These are phyloP conservation scores for Neocatenulostroma microsporum DNA, from an alignment of 2,329 filamentous ascomycete genomes.

Conservation along the genomic window DNA sequence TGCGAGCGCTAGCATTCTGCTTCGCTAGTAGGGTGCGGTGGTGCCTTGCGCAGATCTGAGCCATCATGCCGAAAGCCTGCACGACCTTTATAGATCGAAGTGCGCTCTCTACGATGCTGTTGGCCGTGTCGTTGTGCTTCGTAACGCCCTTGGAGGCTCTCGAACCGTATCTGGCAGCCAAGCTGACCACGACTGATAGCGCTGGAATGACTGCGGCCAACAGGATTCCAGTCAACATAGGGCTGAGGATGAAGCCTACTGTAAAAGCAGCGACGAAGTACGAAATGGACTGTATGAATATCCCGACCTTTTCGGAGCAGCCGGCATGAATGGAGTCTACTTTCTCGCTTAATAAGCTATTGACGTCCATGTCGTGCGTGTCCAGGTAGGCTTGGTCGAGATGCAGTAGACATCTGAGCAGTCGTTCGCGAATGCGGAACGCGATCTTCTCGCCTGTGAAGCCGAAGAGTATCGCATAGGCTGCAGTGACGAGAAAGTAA, in stretches of 20 bases:
- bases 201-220: constrained; percentile 43
- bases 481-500: constrained; percentile 45
- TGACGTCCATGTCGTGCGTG: constrained; percentile 43
- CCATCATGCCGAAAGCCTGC: constrained; percentile 42
- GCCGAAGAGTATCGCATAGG: constrained; percentile 44
- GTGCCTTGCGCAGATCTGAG: constrained; percentile 33
- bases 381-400: constrained; percentile 49
- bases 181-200: constrained; percentile 37
- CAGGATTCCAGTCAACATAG: constrained; percentile 36
- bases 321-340: constrained; percentile 40
- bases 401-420: constrained; percentile 42
- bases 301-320: constrained; percentile 41
- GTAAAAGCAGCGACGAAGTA: constrained; percentile 41
- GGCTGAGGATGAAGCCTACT: constrained; percentile 39
- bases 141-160: constrained; percentile 34
- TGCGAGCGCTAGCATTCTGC: constrained; percentile 34
- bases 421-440: constrained; percentile 38
- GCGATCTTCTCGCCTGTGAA: constrained; percentile 45
- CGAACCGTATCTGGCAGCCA: constrained; percentile 36
- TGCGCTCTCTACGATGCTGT: constrained; percentile 39
- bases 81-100: constrained; percentile 41
- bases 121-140: constrained; percentile 35
- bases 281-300: constrained; percentile 40
- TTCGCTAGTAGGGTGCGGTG: constrained; percentile 25
- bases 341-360: constrained; percentile 38